Evolutionary conservation across 2,329 filamentous ascomycete species (phyloP), one percentile per base, ranked within the genome.

Genomic region (Nannizziopsis barbatae): DNA sequence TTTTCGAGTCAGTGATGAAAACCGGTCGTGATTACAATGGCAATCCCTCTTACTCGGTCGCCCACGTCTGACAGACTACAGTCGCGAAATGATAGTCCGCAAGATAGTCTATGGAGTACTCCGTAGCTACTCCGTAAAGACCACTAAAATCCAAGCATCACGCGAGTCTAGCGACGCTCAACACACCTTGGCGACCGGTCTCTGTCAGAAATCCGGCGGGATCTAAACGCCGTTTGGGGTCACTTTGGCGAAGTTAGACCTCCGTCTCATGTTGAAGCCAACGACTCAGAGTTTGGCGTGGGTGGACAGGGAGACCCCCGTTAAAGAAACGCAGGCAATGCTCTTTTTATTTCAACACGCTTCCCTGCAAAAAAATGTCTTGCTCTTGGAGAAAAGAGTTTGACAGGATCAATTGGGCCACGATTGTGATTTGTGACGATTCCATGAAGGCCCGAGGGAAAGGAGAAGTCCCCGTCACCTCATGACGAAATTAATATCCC

Each of bases 181-280:
- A 36, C 14, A 36, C 33, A 12, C 33, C 12, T 22, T 40, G 14
- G 10, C 14, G 15, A n/a, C 11, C 18, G 27, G 17, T 32, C 30
- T 11, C 31, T 36, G 42, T 36, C 33, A 37, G 42, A 37, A 17
- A 17, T 45, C 32, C 15, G 11, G 18, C 32, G 18, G 32, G 33
- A 45, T 20, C 42, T 14, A 37, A 42, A 44, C 42, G 33, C 42
- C 36, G 32, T 45, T 37, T 45, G 42, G 30, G 32, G 15, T 14
- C 33, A 27, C 32, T 45, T 30, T 11, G 42, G 18, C 22, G 42
- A 37, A 45, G 42, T 45, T 45, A 37, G 42, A 45, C 32, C 20
- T 37, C 27, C 30, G 42, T 45, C 42, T 45, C 42, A 45, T 27
- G 33, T 37, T 45, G 35, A 37, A 15, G 42, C 2, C 9, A 20